Conservation (phyloP, 768 basidiomycete genomes). For the Suillus spraguei region DNA sequence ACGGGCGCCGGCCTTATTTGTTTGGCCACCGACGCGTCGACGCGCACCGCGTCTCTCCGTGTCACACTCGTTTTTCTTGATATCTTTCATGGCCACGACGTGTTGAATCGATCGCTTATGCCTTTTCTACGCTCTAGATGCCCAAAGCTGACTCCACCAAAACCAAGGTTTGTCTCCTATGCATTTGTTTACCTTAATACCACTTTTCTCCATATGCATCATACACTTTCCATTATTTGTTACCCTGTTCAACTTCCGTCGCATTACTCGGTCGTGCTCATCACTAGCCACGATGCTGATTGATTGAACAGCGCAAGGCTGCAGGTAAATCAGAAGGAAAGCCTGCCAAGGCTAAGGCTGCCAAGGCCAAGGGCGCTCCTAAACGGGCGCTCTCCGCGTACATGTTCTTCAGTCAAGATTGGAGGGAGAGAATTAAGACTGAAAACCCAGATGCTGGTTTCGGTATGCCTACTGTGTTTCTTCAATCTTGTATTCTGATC, state of each 20-base stretch:
- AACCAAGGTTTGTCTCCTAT: conserved; percentile 56
- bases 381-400: conserved; percentile 95
- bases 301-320: conserved; percentile 62
- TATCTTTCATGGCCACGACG: conserved; percentile 36
- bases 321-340: conserved; percentile 65
- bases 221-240: not conserved
- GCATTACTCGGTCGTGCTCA: conserved; percentile 5
- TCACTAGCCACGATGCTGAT: conserved; percentile 17
- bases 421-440: conserved; percentile 92
- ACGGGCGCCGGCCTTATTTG: conserved; percentile 28
- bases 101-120: conserved; percentile 41
- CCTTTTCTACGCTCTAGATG: conserved; percentile 55
- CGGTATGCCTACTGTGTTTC: conserved; percentile 48
- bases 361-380: conserved; percentile 66
- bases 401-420: conserved; percentile 98
- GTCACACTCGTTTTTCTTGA: conserved; percentile 17
- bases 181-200: conserved; percentile 10
- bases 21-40: conserved; percentile 43
- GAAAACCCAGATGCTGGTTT: conserved; percentile 96
- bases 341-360: conserved; percentile 64
- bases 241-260: not conserved
- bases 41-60: conserved; percentile 27
- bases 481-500: not conserved
- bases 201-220: conserved; percentile 2
- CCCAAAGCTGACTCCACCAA: conserved; percentile 77